These are phyloP conservation scores for Lablab purpureus DNA, from an alignment of 306 rosid genomes.

Conservation along the genomic window DNA sequence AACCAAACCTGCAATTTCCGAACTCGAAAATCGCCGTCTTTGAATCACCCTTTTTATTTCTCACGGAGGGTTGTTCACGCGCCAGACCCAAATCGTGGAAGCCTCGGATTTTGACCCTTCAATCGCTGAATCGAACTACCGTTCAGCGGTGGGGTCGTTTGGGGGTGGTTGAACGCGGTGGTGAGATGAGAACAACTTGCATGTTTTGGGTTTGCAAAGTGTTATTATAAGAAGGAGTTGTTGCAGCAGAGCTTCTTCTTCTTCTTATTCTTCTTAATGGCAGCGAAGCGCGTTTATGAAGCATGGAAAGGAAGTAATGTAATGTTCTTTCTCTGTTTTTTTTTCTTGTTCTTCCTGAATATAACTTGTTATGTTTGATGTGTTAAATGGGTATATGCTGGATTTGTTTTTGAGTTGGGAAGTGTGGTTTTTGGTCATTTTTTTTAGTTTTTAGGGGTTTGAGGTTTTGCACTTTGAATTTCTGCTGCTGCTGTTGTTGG, in stretches of 20 bases:
- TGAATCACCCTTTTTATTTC: neutral
- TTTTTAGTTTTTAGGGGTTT: neutral
- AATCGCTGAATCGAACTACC: conserved; percentile 44
- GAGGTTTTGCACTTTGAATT: conserved; percentile 31
- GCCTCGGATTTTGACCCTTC: conserved; percentile 44
- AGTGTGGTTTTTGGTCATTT: conserved; percentile 11
- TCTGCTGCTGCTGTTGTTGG: conserved; percentile 33
- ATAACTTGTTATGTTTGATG: conserved; percentile 39
- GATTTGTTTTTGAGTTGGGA: conserved; percentile 47
- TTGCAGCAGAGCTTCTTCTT: conserved; percentile 40
- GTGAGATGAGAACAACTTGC: conserved; percentile 55
- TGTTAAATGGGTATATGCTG: conserved; percentile 40
- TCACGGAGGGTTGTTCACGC: neutral
- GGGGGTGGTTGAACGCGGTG: conserved; percentile 38
- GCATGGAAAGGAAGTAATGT: conserved; percentile 97
- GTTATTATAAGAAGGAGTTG: conserved; percentile 37
- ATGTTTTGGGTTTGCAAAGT: conserved; percentile 54
- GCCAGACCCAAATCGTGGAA: conserved; percentile 39
- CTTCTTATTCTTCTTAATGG: conserved; percentile 59
- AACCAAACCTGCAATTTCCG: conserved; percentile 37
- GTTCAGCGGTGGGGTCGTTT: conserved; percentile 38
- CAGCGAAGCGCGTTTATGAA: conserved; percentile 83
- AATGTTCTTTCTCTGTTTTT: conserved; percentile 32
- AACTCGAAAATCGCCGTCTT: conserved; percentile 51
- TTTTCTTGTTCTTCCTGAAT: conserved; percentile 10